Base-by-base conservation (phyloP, 208 protist species). In the Vickermania spadyakhi region DNA sequence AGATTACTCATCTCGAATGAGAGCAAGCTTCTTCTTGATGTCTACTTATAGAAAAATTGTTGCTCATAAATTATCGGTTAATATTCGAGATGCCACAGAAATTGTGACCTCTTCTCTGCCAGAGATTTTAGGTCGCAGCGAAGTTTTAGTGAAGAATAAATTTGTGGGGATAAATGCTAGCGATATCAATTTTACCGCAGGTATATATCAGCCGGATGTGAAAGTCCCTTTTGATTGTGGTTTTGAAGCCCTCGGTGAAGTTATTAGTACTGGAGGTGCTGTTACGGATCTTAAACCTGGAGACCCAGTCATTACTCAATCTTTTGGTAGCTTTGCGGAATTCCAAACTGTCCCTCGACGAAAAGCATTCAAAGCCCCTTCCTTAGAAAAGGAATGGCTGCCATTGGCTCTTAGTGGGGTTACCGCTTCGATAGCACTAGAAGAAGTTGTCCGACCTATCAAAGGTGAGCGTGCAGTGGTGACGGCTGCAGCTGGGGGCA, bases 101-200 rank as follows among this genome's bases (percentile, higher is more conserved):
- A 84, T 92, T 54, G 66, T 74, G 1, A 75, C 84, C 1, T 13
- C 31, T n/a, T 28, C 51, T 21, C 31, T 95, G 2, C 70, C 75
- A 58, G 71, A 79, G 0, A 45, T n/a, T 45, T n/a, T n/a, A n/a
- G n/a, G n/a, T n/a, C n/a, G n/a, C n/a, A 89, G 79, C 5, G 77
- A 86, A 31, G 30, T 95, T 27, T 63, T 95, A 26, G 80, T 95
- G 23, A 76, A 73, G 26, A 91, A 92, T 65, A 59, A 52, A 2
- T 95, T 75, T 66, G 70, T 89, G 13, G 88, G 88, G 55, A 89
- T 95, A 63, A 95, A 95, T 59, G 88, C 88, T 2, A 95, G 88
- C 52, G 88, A 95, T 58, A 73, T 95, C 66, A 95, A 95, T 72
- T 95, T 88, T 62, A 85, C 84, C 1, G 79, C 84, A 1, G 88